phyloP scores from a whole-genome alignment of 805 yeast genomes.

The Ogataea paradorogensis region DNA sequence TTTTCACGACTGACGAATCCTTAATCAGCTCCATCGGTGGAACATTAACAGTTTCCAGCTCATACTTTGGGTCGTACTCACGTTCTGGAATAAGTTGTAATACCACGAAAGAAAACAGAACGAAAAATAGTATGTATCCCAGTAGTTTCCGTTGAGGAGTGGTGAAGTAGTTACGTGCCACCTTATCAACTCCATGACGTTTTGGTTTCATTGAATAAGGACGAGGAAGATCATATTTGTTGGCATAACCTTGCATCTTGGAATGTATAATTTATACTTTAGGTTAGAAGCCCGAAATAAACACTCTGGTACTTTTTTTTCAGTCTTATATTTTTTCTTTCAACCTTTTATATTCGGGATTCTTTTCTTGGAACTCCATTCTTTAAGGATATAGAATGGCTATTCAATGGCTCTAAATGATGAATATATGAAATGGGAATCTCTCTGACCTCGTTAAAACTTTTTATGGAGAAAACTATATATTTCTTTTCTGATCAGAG shows the following conservation, averaged over 20 bases:
- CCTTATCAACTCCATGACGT: constrained; percentile 22
- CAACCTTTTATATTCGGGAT: too few species aligned
- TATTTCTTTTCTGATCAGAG: constrained; percentile 19
- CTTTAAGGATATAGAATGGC: constrained; percentile 6
- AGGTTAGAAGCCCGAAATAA: constrained; percentile 8
- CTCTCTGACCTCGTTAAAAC: constrained; percentile 33
- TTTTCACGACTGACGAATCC: constrained; percentile 11
- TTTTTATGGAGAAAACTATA: constrained; percentile 27
- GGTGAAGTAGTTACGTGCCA: constrained; percentile 34
- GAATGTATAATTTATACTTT: neutral
- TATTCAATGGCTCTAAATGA: constrained; percentile 18
- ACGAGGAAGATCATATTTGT: constrained; percentile 40
- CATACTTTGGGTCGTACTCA: constrained; percentile 22
- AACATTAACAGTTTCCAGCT: constrained; percentile 14
- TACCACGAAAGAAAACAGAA: constrained; percentile 33
- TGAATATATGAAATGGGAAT: constrained; percentile 33
- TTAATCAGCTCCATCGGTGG: constrained; percentile 21
- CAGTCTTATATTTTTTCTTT: neutral
- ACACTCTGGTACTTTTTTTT: neutral
- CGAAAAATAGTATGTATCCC: constrained; percentile 36
- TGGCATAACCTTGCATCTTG: constrained; percentile 33
- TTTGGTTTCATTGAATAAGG: constrained; percentile 37
- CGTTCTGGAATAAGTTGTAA: constrained; percentile 27
- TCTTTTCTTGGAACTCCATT: constrained; percentile 1
- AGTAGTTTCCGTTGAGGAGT: constrained; percentile 48